Evolutionary conservation across 2,329 filamentous ascomycete genomes (phyloP).

Genomic region (Ascochyta pisi): DNA sequence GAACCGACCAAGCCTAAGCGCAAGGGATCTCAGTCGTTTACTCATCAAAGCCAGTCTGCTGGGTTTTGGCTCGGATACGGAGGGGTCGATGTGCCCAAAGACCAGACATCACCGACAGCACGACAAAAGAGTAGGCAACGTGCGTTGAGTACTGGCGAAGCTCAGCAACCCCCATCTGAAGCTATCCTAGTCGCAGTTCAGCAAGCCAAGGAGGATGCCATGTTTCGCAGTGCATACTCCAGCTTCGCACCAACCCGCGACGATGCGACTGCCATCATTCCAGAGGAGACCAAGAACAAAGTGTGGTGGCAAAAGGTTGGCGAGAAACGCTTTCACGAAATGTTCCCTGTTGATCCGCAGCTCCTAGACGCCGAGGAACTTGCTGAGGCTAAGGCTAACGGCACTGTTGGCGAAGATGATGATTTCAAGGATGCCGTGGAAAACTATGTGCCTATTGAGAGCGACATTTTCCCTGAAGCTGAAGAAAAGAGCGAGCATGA

Average conservation of each 20-base stretch:
- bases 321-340: constrained; percentile 68
- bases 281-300: constrained; percentile 70
- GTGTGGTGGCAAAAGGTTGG: constrained; percentile 80
- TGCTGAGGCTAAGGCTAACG: constrained; percentile 48
- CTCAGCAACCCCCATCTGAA: constrained; percentile 60
- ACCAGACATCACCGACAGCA: constrained; percentile 64
- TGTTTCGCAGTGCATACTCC: constrained; percentile 80
- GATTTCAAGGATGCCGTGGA: constrained; percentile 49
- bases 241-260: constrained; percentile 80
- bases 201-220: constrained; percentile 72
- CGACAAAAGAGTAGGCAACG: constrained; percentile 75
- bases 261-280: constrained; percentile 73
- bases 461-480: constrained; percentile 27
- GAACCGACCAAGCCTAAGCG: constrained; percentile 58
- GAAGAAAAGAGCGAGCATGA: constrained; percentile 56
- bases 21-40: constrained; percentile 63
- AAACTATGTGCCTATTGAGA: constrained; percentile 43
- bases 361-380: constrained; percentile 48
- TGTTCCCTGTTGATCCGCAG: constrained; percentile 63
- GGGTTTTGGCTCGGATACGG: constrained; percentile 70
- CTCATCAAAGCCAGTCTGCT: constrained; percentile 68
- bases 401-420: constrained; percentile 41
- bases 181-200: constrained; percentile 52
- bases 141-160: constrained; percentile 69
- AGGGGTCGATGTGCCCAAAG: constrained; percentile 52